Conservation (phyloP, 306 rosid species). For the cucumber (Cucumis sativus) region Cucumber_9930_V3 NC_026656.2:4025001-4025500, state of each 20-base stretch:
- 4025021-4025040: conserved; percentile 49
- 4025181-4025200: conserved; percentile 30
- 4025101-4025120: conserved; percentile 54
- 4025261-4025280: conserved; percentile 33
- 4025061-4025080: conserved; percentile 27
- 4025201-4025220: conserved; percentile 44
- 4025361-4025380: neutral
- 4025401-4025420: conserved; percentile 5
- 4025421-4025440: neutral
- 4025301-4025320: conserved; percentile 32
- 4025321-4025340: conserved; percentile 60
- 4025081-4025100: conserved; percentile 28
- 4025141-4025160: conserved; percentile 46
- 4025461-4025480: neutral
- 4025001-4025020: conserved; percentile 35
- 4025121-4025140: conserved; percentile 36
- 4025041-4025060: conserved; percentile 22
- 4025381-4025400: neutral
- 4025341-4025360: conserved; percentile 32
- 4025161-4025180: conserved; percentile 59
- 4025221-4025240: conserved; percentile 38
- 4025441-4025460: neutral
- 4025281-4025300: conserved; percentile 24
- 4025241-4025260: conserved; percentile 30
- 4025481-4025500: neutral